Evolutionary conservation across 495 filamentous ascomycete species (phyloP), one percentile per base, ranked within the genome.

Genomic region (Penicillium waksmanii): DNA sequence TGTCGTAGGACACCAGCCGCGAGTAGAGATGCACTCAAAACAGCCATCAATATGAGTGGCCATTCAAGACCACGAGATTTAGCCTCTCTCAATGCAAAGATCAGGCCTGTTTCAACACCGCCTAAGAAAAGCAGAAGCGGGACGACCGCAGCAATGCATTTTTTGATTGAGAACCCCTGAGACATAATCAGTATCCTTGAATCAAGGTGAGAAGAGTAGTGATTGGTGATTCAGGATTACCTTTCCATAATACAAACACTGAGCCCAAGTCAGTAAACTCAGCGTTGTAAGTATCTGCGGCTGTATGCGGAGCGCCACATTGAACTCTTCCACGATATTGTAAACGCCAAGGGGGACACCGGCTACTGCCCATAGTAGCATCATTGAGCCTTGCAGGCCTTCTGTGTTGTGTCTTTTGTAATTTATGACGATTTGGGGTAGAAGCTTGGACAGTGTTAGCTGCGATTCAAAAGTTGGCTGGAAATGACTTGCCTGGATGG

Each of bases 361-460:
- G 1, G 86, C 85, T 38, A 72, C 78, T 5, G 86, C 86, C 86
- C 86, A 89, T 17, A 87, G 71, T 17, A 88, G 73, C 85, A 88
- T 87, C 85, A 89, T 88, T 5, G 84, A 81, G 0, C 77, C 75
- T 53, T 87, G 85, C 0, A 89, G 68, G 11, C 86, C 85, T 35
- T 72, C 76, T 0, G 85, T 84, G 70, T 85, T 71, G 57, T 87
- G 83, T 21, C 85, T 70, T 18, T 80, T 78, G 59, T 86, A 84
- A 66, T 89, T 89, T 62, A 87, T 81, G 21, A 85, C 65, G 52
- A 88, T 85, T 67, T 89, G 86, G 6, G 86, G 86, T 31, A 88
- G 73, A 33, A 89, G 77, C 81, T 89, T 69, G 6, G 15, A 10
- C 15, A 44, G 9, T 35, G 42, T 69, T 58, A 62, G 44, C 17